Conservation (phyloP, 2,329 filamentous ascomycete species). For the Aspergillus pseudoterreus region DNA sequence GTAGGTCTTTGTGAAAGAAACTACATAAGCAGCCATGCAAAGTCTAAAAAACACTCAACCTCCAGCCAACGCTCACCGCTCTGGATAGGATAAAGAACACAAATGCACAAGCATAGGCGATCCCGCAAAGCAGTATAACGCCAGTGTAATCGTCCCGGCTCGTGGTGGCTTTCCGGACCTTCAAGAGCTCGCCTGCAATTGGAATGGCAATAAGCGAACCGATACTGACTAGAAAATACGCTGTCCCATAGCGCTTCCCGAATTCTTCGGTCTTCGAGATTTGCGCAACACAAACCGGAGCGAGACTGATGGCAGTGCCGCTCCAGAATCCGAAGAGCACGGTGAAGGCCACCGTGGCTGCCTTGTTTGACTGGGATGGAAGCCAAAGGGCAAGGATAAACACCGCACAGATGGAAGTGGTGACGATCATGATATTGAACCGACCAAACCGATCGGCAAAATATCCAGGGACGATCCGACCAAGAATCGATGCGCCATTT, state of each 20-base stretch:
- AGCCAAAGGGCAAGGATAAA: slow-evolving; percentile 25
- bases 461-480: slow-evolving; percentile 22
- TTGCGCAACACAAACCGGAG: slow-evolving; percentile 28
- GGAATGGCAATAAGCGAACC: slow-evolving; percentile 19
- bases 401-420: slow-evolving; percentile 15
- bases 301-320: slow-evolving; percentile 23
- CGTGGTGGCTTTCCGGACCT: background rate
- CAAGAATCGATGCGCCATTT: slow-evolving; percentile 14
- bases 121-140: too few species aligned
- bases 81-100: too few species aligned
- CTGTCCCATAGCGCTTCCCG: slow-evolving; percentile 22
- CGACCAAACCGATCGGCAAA: slow-evolving; percentile 23
- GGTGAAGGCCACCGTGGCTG: slow-evolving; percentile 21
- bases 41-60: too few species aligned
- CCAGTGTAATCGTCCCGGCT: too few species aligned
- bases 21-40: too few species aligned
- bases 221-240: slow-evolving; percentile 13
- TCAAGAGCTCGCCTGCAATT: slow-evolving; percentile 20
- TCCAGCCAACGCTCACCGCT: too few species aligned
- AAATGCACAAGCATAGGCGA: too few species aligned
- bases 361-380: slow-evolving; percentile 6
- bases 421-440: slow-evolving; percentile 24
- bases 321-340: slow-evolving; percentile 21
- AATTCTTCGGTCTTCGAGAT: slow-evolving; percentile 25
- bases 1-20: too few species aligned